Conservation (phyloP, 805 yeast genomes). For the Candida endomychidarum region DNA sequence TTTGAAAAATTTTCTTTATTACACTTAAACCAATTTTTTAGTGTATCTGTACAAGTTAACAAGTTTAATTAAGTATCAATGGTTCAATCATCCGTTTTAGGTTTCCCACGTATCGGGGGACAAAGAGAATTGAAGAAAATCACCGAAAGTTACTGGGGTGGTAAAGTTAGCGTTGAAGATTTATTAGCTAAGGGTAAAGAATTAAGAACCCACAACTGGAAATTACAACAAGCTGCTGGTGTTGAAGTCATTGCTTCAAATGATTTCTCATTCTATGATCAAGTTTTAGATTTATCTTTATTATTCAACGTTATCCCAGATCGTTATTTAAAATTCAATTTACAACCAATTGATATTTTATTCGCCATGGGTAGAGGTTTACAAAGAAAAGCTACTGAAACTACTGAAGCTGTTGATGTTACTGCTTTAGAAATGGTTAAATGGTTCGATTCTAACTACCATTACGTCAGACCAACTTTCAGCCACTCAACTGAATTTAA, state of each 20-base stretch:
- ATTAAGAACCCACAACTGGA: slow-evolving; percentile 96
- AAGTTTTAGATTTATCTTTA: slow-evolving; percentile 87
- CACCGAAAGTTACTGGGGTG: slow-evolving; percentile 99
- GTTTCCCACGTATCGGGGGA: slow-evolving; percentile 99
- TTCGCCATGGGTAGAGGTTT: slow-evolving; percentile 99
- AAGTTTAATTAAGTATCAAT: slow-evolving; percentile 39
- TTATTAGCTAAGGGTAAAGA: slow-evolving; percentile 91
- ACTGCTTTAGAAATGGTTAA: slow-evolving; percentile 99
- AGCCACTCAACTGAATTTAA: slow-evolving; percentile 93
- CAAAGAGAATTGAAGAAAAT: slow-evolving; percentile 98
- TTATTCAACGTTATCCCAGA: slow-evolving; percentile 96
- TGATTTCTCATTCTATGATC: slow-evolving; percentile 98
- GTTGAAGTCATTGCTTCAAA: slow-evolving; percentile 96
- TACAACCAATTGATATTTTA: slow-evolving; percentile 85
- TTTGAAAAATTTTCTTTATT: slow-evolving; percentile 1
- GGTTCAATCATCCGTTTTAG: slow-evolving; percentile 97
- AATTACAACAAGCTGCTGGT: slow-evolving; percentile 95
- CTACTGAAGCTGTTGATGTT: slow-evolving; percentile 89
- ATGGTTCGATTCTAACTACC: slow-evolving; percentile 99
- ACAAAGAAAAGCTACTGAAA: slow-evolving; percentile 91
- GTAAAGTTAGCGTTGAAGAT: slow-evolving; percentile 85
- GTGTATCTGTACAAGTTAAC: neutral
- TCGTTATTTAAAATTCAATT: slow-evolving; percentile 89
- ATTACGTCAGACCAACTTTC: slow-evolving; percentile 99
- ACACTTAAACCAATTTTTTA: slow-evolving; percentile 1